Conservation (phyloP, 352 stramenopile species). For the Pythium diclinum region DNA sequence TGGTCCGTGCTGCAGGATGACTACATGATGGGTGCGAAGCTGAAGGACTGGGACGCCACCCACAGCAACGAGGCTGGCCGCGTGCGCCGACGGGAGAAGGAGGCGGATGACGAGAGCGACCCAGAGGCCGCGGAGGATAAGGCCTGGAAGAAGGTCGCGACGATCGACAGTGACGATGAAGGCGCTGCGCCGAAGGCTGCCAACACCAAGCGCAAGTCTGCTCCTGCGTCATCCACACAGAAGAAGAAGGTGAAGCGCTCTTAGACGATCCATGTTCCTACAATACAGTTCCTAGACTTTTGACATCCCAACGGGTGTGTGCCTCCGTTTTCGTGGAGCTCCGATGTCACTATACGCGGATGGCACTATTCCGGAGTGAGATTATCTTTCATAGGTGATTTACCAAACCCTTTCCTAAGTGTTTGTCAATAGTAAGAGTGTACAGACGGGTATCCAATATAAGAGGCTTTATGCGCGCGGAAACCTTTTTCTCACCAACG, state of each 20-base stretch:
- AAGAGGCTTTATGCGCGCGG: slow-evolving; percentile 15
- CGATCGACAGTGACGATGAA: slow-evolving; percentile 54
- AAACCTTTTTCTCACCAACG: slow-evolving; percentile 25
- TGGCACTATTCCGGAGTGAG: neutral
- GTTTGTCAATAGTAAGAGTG: neutral
- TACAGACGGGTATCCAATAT: neutral
- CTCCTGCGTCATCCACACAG: slow-evolving; percentile 25
- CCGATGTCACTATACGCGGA: neutral
- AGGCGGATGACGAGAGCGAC: slow-evolving; percentile 46
- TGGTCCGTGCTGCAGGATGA: slow-evolving; percentile 85
- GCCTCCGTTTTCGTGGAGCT: neutral
- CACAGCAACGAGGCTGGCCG: slow-evolving; percentile 26
- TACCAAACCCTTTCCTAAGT: neutral
- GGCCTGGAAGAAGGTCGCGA: slow-evolving; percentile 60
- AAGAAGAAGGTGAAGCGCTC: slow-evolving; percentile 37
- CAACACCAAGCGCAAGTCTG: slow-evolving; percentile 34
- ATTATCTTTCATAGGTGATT: neutral
- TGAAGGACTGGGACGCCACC: slow-evolving; percentile 79
- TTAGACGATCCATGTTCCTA: slow-evolving; percentile 16
- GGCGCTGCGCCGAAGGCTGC: slow-evolving; percentile 11
- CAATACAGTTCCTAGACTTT: slow-evolving; percentile 9
- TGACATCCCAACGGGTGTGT: neutral
- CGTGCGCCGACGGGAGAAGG: slow-evolving; percentile 19
- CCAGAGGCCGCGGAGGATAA: slow-evolving; percentile 58
- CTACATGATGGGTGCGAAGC: slow-evolving; percentile 85